A percentile compares a stretch with the other conserved stretches of the same genome.
Evolutionary conservation across 2,329 filamentous ascomycete genomes (phyloP).

Genomic region (Stagonosporopsis rhizophila): DNA sequence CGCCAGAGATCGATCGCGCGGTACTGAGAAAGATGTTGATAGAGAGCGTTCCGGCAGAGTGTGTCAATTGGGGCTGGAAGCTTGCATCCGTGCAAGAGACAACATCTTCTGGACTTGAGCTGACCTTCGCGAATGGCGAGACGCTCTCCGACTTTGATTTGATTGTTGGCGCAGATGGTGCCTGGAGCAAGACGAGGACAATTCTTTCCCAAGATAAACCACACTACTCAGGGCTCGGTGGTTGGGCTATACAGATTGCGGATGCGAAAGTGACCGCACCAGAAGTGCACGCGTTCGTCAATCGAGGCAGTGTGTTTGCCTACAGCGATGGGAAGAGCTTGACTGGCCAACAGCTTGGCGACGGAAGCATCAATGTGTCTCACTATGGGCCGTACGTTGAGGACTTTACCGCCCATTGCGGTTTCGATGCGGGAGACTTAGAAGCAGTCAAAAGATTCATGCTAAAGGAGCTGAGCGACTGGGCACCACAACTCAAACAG

Average conservation of each 20-base stretch:
- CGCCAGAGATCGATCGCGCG: slow-evolving; percentile 37
- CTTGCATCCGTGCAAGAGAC: slow-evolving; percentile 28
- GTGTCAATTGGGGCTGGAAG: slow-evolving; percentile 35
- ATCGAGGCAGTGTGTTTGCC: slow-evolving; percentile 44
- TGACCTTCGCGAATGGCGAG: slow-evolving; percentile 40
- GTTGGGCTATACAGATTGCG: slow-evolving; percentile 42
- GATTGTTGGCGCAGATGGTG: slow-evolving; percentile 55
- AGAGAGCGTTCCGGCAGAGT: slow-evolving; percentile 30
- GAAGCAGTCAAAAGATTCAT: slow-evolving; percentile 25
- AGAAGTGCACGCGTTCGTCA: slow-evolving; percentile 43
- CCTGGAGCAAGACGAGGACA: slow-evolving; percentile 50
- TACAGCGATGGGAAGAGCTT: slow-evolving; percentile 40
- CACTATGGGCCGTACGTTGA: slow-evolving; percentile 32
- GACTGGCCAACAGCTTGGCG: slow-evolving; percentile 42
- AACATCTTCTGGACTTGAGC: slow-evolving; percentile 10
- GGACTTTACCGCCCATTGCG: slow-evolving; percentile 30
- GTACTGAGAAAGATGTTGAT: slow-evolving; percentile 32
- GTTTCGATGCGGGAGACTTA: slow-evolving; percentile 31
- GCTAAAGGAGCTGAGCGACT: slow-evolving; percentile 37
- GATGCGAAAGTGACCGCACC: slow-evolving; percentile 35
- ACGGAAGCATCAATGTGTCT: slow-evolving; percentile 41
- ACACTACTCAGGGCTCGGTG: slow-evolving; percentile 47
- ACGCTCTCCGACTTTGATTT: slow-evolving; percentile 48
- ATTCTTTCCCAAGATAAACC: slow-evolving; percentile 42
- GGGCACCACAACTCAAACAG: slow-evolving; percentile 38